Evolutionary conservation across 176 grass and related monocot genomes (phyloP), one percentile per base, ranked within the genome.

Genomic region (Themeda triandra): DNA sequence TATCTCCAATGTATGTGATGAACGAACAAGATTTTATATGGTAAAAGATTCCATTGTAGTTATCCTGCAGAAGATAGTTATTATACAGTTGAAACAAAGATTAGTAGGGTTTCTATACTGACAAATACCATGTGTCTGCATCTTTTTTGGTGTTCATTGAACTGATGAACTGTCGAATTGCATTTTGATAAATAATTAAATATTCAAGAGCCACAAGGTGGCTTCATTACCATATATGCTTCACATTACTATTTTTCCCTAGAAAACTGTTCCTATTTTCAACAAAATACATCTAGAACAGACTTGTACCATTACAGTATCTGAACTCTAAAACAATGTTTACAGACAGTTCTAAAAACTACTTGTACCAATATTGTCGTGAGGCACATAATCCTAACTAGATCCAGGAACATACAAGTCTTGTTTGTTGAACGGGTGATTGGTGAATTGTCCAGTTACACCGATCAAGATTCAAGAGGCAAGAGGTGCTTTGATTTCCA

Each of bases 11-110:
- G 63, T 71, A 81, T 75, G 51, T 84, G 33, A 85, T 56, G 51
- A 76, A 79, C 29, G 24, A 68, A 85, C 11, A 82, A 29, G 69
- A 73, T 76, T 85, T 86, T 67, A 69, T 81, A 77, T 65, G 42
- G 25, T 41, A 75, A 77, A 81, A 45, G 19, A 71, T 92, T 91
- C 28, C 11, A 23, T n/a, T 23, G 59, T 78, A 29, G 23, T 76
- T 83, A 66, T 90, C 66, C 84, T 86, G 84, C 66, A 90, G 27
- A 79, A 86, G 58, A 82, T 66, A 49, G 10, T 27, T 10, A 74
- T 23, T 37, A 83, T 39, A 88, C 49, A 48, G 33, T 62, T 66
- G 23, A 68, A 74, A 75, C 10, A 40, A 0, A 32, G 60, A 13
- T 28, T 29, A 27, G 5, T 63, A 28, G 25, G 60, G 25, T 63